Evolutionary conservation across 352 stramenopile genomes (phyloP), one percentile per base, ranked within the genome.

Genomic region (Plasmopara viticola): DNA sequence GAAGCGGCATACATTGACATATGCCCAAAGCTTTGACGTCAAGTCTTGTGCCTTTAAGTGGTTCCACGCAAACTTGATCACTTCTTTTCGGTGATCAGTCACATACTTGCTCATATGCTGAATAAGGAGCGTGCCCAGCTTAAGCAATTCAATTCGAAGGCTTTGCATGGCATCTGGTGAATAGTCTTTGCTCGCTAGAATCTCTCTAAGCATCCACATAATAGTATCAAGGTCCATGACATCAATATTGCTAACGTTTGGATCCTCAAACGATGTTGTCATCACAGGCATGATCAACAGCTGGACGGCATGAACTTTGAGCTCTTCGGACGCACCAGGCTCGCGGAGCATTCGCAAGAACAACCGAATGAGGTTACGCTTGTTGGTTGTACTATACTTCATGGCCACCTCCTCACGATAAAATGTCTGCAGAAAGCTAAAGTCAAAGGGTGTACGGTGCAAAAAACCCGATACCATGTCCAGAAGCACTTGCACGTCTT

Each of bases 11-110:
- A 99, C 84, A 60, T 98, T 98, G 48, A 99, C 80, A 60, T 98
- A 99, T 34, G 94, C 95, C 88, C 94, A 98, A 34, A 97, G 82
- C 66, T 99, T 99, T 7, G 90, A 97, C 10, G 78, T 94, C 33
- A 94, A 55, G 63, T 98, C 90, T 15, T 97, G 88, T 1, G 84
- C 87, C 69, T 98, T 99, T 15, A 98, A 72, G 58, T 98, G 80
- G 55, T 94, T 95, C 95, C 94, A 99, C 31, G 96, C 95, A 83
- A 98, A 99, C 69, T 99, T 98, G 48, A 99, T 96, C 42, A 99
- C 86, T 65, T 98, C 94, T 51, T 98, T 98, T 52, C 93, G 74
- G 56, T 97, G 83, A 13, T 96, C 82, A 6, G 82, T 87, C 37
- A 99, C 78, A 30, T 96, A 88, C 48, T 95, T 79, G 60, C 84